Conservation (phyloP, 192 early-diverging fungal species). For the Podila horticola region DNA sequence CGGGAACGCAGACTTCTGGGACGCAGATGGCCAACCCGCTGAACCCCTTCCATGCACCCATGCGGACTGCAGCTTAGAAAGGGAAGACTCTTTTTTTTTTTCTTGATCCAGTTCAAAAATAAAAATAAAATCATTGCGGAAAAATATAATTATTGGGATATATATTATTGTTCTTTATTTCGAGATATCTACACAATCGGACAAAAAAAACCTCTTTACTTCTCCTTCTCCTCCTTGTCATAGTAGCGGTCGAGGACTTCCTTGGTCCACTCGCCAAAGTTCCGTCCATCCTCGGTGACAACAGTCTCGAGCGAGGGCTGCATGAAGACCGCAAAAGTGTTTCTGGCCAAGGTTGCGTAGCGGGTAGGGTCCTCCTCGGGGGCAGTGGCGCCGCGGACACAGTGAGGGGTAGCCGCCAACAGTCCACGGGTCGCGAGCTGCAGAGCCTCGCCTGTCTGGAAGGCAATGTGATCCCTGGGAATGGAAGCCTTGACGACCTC, state of each 20-base stretch:
- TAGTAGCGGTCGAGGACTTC: slow-evolving; percentile 50
- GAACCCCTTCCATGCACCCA: slow-evolving; percentile 49
- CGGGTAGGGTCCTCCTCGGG: slow-evolving; percentile 29
- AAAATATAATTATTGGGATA: no score
- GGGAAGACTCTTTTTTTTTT: no score
- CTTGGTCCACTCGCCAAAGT: slow-evolving; percentile 52
- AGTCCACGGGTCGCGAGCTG: slow-evolving; percentile 58
- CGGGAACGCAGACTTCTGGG: slow-evolving; percentile 9
- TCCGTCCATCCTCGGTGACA: slow-evolving; percentile 47
- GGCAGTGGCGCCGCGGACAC: slow-evolving; percentile 65
- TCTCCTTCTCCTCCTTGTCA: slow-evolving; percentile 29
- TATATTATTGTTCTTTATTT: no score
- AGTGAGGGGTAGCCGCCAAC: slow-evolving; percentile 73
- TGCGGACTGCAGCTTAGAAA: slow-evolving; percentile 40
- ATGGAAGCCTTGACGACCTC: slow-evolving; percentile 61
- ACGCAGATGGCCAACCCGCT: slow-evolving; percentile 50
- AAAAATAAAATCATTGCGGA: no score
- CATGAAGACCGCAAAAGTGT: slow-evolving; percentile 80
- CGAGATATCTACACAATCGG: no score
- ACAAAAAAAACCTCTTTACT: neutral
- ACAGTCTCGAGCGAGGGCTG: slow-evolving; percentile 66
- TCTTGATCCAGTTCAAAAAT: neutral
- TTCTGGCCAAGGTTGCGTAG: slow-evolving; percentile 58
- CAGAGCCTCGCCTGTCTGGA: slow-evolving; percentile 77
- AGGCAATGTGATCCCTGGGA: slow-evolving; percentile 68